These are phyloP conservation scores for Paratinospora sagittata DNA, from an alignment of 164 flowering plant genomes.

Conservation along the genomic window DNA sequence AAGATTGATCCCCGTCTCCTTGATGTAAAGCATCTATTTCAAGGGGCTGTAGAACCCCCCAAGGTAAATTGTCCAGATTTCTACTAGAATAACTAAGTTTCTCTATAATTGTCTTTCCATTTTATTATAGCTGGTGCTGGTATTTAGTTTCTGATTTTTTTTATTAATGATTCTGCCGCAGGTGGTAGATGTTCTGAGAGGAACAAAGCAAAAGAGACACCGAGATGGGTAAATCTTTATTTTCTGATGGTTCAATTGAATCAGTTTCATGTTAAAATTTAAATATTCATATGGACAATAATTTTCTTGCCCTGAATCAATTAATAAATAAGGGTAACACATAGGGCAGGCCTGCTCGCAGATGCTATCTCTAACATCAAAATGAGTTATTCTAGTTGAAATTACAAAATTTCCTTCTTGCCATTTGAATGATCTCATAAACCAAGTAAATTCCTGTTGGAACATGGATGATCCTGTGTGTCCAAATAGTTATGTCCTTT, in stretches of 20 bases:
- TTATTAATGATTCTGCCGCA: conserved; percentile 16
- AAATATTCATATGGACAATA: neutral
- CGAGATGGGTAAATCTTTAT: conserved; percentile 79
- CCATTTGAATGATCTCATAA: neutral
- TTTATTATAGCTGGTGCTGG: neutral
- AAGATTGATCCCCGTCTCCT: conserved; percentile 97
- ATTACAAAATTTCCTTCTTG: neutral
- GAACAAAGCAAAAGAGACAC: conserved; percentile 71
- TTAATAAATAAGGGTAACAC: neutral
- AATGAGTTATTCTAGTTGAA: no score
- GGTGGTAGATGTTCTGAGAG: conserved; percentile 80
- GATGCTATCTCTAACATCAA: neutral
- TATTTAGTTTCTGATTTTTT: neutral
- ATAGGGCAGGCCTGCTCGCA: neutral
- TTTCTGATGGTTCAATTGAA: neutral
- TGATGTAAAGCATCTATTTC: conserved; percentile 75
- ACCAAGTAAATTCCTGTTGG: neutral
- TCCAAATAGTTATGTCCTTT: no score
- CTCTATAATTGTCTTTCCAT: no score
- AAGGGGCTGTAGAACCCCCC: conserved; percentile 51
- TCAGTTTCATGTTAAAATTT: neutral
- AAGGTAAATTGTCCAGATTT: conserved; percentile 44
- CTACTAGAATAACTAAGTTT: neutral
- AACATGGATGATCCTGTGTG: neutral
- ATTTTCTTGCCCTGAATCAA: neutral